Evolutionary conservation across 768 basidiomycete species (phyloP).

Genomic region (Amanita phalloides): DNA sequence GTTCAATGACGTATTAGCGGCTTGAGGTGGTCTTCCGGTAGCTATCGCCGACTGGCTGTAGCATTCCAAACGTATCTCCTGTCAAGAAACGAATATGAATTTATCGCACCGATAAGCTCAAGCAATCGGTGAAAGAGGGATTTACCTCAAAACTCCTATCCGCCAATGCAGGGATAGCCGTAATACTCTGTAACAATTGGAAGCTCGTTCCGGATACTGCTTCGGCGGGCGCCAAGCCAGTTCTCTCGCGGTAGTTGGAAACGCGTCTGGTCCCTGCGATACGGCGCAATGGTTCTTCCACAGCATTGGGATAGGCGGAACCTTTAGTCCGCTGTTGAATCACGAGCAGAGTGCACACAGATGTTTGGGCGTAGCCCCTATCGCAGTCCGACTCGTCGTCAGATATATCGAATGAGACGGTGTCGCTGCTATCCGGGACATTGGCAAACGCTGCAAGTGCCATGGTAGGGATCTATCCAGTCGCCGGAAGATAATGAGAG

Average conservation of each 20-base stretch:
- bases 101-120: neutral
- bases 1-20: slow-evolving; percentile 12
- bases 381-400: slow-evolving; percentile 6
- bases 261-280: slow-evolving; percentile 7
- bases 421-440: neutral
- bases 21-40: slow-evolving; percentile 12
- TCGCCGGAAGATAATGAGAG: neutral
- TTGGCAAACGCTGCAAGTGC: slow-evolving; percentile 1
- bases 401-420: slow-evolving; percentile 4
- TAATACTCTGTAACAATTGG: slow-evolving; percentile 19
- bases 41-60: slow-evolving; percentile 18
- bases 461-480: neutral
- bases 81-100: neutral
- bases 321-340: neutral
- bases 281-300: neutral
- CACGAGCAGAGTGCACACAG: neutral
- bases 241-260: slow-evolving; percentile 7
- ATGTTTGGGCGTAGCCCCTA: neutral
- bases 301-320: neutral
- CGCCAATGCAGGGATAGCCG: slow-evolving; percentile 14
- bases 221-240: neutral
- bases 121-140: neutral
- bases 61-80: slow-evolving; percentile 22
- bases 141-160: slow-evolving; percentile 19
- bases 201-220: slow-evolving; percentile 12